phyloP scores from a whole-genome alignment of 2,329 filamentous ascomycete genomes.

The Ophiostoma montium region DNA sequence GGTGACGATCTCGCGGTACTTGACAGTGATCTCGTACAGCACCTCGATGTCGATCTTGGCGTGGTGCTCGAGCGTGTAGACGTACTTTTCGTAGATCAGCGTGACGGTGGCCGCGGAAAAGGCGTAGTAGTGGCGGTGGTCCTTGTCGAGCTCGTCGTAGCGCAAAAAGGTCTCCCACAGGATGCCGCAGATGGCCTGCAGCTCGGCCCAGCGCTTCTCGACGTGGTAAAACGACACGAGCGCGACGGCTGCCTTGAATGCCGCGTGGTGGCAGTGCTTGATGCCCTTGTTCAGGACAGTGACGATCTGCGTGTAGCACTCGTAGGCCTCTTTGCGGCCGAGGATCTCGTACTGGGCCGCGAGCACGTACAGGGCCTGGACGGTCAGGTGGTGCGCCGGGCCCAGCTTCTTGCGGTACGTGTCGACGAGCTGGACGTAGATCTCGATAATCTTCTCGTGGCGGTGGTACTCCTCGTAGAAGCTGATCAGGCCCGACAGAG shows the following conservation, averaged over 20 bases:
- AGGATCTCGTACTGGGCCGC: slow-evolving; percentile 17
- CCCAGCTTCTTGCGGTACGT: slow-evolving; percentile 21
- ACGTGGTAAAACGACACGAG: slow-evolving; percentile 31
- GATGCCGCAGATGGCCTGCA: slow-evolving; percentile 29
- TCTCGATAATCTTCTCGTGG: slow-evolving; percentile 24
- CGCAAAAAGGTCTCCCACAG: slow-evolving; percentile 33
- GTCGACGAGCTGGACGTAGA: slow-evolving; percentile 22
- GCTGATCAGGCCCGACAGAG: slow-evolving; percentile 18
- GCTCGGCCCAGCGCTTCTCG: slow-evolving; percentile 28
- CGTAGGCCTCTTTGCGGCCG: slow-evolving; percentile 21
- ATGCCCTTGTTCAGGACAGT: slow-evolving; percentile 20
- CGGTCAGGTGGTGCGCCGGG: slow-evolving; percentile 20
- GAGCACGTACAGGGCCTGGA: slow-evolving; percentile 21
- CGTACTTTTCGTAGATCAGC: slow-evolving; percentile 32
- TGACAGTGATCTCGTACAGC: slow-evolving; percentile 30
- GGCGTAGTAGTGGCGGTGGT: slow-evolving; percentile 1
- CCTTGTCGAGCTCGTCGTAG: slow-evolving; percentile 23
- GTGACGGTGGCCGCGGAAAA: slow-evolving; percentile 29
- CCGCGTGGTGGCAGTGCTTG: slow-evolving; percentile 25
- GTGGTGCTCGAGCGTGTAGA: slow-evolving; percentile 30
- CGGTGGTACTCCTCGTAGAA: slow-evolving; percentile 24
- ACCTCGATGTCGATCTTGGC: slow-evolving; percentile 28
- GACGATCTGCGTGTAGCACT: slow-evolving; percentile 25
- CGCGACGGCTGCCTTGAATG: slow-evolving; percentile 30
- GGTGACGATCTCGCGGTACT: slow-evolving; percentile 32